Base-by-base conservation (phyloP, 2,329 filamentous ascomycete genomes). In the Didymellaceae sp. region DNA sequence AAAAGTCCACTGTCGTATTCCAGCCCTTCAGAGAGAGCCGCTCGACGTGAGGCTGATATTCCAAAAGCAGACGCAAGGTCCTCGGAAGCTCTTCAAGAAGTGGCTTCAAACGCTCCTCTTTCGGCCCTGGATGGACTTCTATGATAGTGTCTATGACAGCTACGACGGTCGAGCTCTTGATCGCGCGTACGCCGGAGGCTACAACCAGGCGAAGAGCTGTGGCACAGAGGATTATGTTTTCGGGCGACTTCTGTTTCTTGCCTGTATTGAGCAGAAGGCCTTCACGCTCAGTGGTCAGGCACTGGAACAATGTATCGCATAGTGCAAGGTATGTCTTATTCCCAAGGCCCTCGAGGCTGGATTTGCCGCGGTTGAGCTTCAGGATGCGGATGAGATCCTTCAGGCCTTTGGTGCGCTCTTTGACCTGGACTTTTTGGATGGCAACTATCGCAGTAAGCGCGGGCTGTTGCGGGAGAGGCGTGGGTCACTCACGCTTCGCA, bases 321-420 rank as follows among this genome's bases (percentile, higher is more conserved):
- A 97, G 85, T 52, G 83, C 82, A 66, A 94, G 88, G 60, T 89
- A 96, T n/a, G 83, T 82, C 67, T 88, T 89, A 67, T 96, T 90
- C 35, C 82, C 82, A 25, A 96, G 77, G 5, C 67, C 64, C 25
- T 77, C 71, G 55, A 77, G 59, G 34, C 59, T 71, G 21, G 70
- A 54, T 55, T 68, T 77, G 21, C 70, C 74, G 60, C 75, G 80
- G 59, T 82, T 82, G 60, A 81, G 77, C 44, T 78, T 76, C 24
- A 86, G 72, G 45, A 85, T 79, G 55, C 81, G 77, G 64, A 80
- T 81, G 45, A 86, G 71, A 59, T 84, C 78, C 55, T 77, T 76
- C 52, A 86, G 71, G 24, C 80, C 83, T 52, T 79, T 75, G 25
- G 64, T 67, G 30, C 82, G 80, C 20, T 80, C 77, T 54, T 70